A percentile compares a stretch with the other conserved stretches of the same genome.
Evolutionary conservation across 1,139 yeast species (phyloP).

Genomic region (Yamadazyma oceani): DNA sequence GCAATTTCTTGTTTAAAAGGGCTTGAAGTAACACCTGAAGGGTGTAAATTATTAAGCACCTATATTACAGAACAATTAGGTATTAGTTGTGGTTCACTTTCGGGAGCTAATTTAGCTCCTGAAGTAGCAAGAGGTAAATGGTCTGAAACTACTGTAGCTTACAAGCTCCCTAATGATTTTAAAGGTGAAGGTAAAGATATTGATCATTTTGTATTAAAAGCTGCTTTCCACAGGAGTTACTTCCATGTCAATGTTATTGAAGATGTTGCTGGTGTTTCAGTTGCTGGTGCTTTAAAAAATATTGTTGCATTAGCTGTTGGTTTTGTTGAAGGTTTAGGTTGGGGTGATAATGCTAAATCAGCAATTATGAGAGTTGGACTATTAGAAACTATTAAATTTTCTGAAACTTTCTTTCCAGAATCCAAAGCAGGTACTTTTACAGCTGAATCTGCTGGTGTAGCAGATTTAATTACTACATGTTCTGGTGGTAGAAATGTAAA

Average conservation of each 20-base stretch:
- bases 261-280: constrained; percentile 50
- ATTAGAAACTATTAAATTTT: constrained; percentile 43
- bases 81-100: constrained; percentile 45
- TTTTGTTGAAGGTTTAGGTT: constrained; percentile 48
- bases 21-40: constrained; percentile 45
- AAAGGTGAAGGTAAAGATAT: constrained; percentile 44
- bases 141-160: constrained; percentile 53
- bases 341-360: constrained; percentile 55
- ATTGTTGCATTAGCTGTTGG: constrained; percentile 51
- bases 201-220: constrained; percentile 40
- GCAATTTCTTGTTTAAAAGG: constrained; percentile 52
- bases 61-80: constrained; percentile 46
- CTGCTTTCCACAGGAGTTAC: constrained; percentile 48
- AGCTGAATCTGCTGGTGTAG: constrained; percentile 51
- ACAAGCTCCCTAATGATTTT: constrained; percentile 40
- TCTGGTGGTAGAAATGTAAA: constrained; percentile 52
- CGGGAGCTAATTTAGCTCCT: constrained; percentile 51
- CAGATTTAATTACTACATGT: constrained; percentile 51
- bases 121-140: constrained; percentile 49
- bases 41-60: constrained; percentile 45
- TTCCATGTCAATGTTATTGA: constrained; percentile 50
- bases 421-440: constrained; percentile 42
- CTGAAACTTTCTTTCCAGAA: constrained; percentile 43
- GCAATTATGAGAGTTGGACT: constrained; percentile 52
- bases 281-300: constrained; percentile 52